Base-by-base conservation (phyloP, 257 asterid species). In the Solanum sejunctum region DNA sequence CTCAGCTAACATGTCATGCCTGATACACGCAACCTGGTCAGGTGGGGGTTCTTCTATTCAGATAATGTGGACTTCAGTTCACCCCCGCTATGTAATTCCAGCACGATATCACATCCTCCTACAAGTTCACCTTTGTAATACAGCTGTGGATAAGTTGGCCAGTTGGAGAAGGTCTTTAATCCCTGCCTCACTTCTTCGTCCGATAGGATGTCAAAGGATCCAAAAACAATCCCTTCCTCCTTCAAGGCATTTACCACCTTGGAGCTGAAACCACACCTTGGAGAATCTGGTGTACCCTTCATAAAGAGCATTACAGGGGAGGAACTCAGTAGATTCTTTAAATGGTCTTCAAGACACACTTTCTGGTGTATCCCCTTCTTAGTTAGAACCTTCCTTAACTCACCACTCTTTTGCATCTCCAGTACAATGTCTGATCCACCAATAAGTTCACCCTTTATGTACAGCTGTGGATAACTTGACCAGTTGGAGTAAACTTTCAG, bases 341-440 rank as follows among this genome's bases (percentile, higher is more conserved):
- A 75, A n/a, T 91, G 99, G 54, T 87, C 89, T 88, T 93, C 95
- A 4, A 93, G 86, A 57, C 88, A 88, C 57, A 84, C 92, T 51
- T 87, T 91, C 3, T 67, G 67, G n/a, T 89, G 55, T 80, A 97
- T 81, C 47, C 96, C 98, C 73, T 93, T 93, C 86, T 93, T 98
- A 3, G 91, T 79, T 26, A 95, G 87, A 86, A 94, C 90, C 91
- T 91, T 92, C 86, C 69, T 84, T 4, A 97, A 97, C 92, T 97
- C 98, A 72, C 99, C 99, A 83, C 98, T 97, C 92, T 94, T 94
- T 72, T 97, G 99, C 99, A 97, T 97, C 93, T 97, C 99, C 90
- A 97, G 79, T 36, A 97, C 89, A n/a, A 97, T 97, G 84, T 97
- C 99, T 2, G 99, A 97, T 89, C 99, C 99, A 41, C 99, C 99